A percentile compares a stretch with the other conserved stretches of the same genome.
phyloP scores from a whole-genome alignment of 2,329 filamentous ascomycete genomes.

The Scytalidium lignicola region DNA sequence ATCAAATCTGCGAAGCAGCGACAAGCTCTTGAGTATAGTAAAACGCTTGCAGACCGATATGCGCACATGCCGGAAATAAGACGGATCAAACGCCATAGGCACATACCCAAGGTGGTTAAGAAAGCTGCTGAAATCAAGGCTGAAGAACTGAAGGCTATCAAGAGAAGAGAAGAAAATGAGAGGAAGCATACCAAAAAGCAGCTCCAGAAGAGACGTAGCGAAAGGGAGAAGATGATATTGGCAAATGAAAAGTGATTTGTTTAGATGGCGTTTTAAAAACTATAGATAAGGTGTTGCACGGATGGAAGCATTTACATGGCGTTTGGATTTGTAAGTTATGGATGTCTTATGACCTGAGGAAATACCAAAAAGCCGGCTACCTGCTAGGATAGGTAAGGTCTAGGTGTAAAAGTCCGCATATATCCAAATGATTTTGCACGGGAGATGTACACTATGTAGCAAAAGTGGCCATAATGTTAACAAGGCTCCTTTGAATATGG shows the following conservation, averaged over 20 bases:
- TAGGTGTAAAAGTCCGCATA: too few species aligned
- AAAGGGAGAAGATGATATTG: slow-evolving; percentile 91
- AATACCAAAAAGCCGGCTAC: too few species aligned
- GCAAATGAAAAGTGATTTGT: slow-evolving; percentile 48
- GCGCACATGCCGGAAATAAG: slow-evolving; percentile 94
- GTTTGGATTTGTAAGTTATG: not conserved
- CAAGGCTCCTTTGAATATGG: too few species aligned
- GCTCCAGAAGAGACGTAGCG: slow-evolving; percentile 64
- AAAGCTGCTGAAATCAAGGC: slow-evolving; percentile 93
- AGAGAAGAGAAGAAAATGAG: slow-evolving; percentile 90
- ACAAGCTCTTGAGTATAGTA: slow-evolving; percentile 87
- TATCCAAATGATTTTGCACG: too few species aligned
- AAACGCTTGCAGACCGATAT: slow-evolving; percentile 76
- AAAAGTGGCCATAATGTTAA: too few species aligned
- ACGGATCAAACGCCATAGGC: slow-evolving; percentile 84
- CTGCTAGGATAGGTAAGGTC: too few species aligned
- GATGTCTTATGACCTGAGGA: too few species aligned
- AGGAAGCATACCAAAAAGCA: slow-evolving; percentile 86
- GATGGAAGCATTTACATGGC: not conserved
- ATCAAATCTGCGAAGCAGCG: slow-evolving; percentile 81
- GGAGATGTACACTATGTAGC: too few species aligned
- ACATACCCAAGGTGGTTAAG: slow-evolving; percentile 89
- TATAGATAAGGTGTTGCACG: not conserved
- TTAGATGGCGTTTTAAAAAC: not conserved
- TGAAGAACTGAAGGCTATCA: slow-evolving; percentile 82